phyloP scores from a whole-genome alignment of 495 filamentous ascomycete genomes.

The Beverwykella pulmonaria region DNA sequence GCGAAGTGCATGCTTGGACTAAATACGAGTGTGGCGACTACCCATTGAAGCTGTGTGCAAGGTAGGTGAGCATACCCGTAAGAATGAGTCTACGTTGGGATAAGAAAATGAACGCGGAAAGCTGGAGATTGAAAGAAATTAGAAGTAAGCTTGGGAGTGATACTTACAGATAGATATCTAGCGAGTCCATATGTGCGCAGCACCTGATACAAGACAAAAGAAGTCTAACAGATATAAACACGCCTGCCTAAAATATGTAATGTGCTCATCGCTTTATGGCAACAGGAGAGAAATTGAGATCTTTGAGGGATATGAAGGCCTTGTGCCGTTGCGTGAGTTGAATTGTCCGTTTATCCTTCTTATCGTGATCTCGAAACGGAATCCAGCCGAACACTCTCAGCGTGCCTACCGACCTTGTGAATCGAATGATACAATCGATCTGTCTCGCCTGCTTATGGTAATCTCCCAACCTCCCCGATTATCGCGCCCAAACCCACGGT shows the following conservation, averaged over 20 bases:
- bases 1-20: no score
- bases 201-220: neutral
- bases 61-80: no score
- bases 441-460: neutral
- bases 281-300: neutral
- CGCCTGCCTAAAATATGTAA: neutral
- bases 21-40: no score
- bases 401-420: neutral
- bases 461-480: neutral
- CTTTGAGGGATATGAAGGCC: neutral
- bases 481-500: neutral
- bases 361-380: neutral
- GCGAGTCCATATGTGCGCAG: neutral
- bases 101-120: no score
- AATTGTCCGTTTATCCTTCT: neutral
- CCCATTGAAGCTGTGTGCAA: no score
- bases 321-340: neutral
- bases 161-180: conserved; percentile 1
- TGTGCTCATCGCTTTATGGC: neutral
- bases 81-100: no score
- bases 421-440: neutral
- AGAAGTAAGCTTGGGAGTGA: neutral
- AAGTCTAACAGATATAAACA: neutral
- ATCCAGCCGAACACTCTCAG: neutral
- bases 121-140: neutral